Evolutionary conservation across 768 basidiomycete genomes (phyloP).

Genomic region (Galerina marginata): DNA sequence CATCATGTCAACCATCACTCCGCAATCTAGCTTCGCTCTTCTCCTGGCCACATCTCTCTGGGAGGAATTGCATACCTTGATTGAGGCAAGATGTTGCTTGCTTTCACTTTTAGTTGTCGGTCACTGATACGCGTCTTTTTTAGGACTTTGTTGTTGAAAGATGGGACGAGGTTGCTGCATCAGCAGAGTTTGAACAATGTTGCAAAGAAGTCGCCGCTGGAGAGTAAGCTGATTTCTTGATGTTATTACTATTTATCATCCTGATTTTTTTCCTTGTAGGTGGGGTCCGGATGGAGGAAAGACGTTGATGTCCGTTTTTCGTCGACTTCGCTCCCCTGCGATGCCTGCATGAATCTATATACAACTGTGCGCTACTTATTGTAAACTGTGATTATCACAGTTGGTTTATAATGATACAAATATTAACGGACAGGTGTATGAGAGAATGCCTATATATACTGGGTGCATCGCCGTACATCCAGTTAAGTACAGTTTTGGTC

Average conservation of each 20-base stretch:
- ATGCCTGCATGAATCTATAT: slow-evolving; percentile 15
- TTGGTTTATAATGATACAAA: background rate
- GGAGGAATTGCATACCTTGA: slow-evolving; percentile 65
- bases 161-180: slow-evolving; percentile 72
- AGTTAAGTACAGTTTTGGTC: slow-evolving; percentile 30
- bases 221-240: slow-evolving; percentile 53
- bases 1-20: slow-evolving; percentile 71
- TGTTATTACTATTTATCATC: background rate
- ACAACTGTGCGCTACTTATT: background rate
- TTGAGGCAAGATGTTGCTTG: slow-evolving; percentile 50
- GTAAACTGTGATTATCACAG: background rate
- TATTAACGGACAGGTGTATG: background rate
- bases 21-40: slow-evolving; percentile 68
- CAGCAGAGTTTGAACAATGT: slow-evolving; percentile 69
- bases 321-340: slow-evolving; percentile 66
- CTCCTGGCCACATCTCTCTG: slow-evolving; percentile 71
- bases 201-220: slow-evolving; percentile 75
- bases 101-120: slow-evolving; percentile 17
- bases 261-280: slow-evolving; percentile 36
- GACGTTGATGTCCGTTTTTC: slow-evolving; percentile 68
- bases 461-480: background rate
- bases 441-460: background rate
- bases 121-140: slow-evolving; percentile 12
- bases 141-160: slow-evolving; percentile 80
- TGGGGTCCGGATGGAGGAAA: slow-evolving; percentile 77